Conservation (phyloP, 495 filamentous ascomycete species). For the Aspergillus baeticus region DNA sequence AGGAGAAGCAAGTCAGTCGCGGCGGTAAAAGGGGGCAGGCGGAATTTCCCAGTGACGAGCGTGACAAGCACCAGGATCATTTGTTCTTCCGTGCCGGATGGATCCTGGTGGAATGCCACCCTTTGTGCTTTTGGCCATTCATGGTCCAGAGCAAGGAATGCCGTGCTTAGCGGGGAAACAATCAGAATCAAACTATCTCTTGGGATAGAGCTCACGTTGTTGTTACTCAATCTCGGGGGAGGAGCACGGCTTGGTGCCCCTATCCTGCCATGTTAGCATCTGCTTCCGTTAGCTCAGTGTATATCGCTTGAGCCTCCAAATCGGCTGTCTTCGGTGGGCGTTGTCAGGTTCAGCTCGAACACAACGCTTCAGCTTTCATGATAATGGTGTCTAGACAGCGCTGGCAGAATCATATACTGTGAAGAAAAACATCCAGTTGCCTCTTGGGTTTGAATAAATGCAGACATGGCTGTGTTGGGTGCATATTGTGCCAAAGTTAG, state of each 20-base stretch:
- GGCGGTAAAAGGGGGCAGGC: slow-evolving; percentile 23
- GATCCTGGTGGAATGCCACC: slow-evolving; percentile 13
- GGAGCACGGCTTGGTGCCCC: not conserved
- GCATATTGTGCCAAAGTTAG: too few relatives aligned
- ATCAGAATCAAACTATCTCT: slow-evolving; percentile 7
- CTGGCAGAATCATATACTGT: too few relatives aligned
- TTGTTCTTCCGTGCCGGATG: slow-evolving; percentile 13
- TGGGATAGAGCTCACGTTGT: not conserved
- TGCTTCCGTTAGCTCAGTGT: slow-evolving; percentile 1
- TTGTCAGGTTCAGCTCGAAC: not conserved
- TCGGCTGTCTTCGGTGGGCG: not conserved
- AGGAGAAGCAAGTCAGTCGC: slow-evolving; percentile 23
- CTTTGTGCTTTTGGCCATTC: slow-evolving; percentile 15
- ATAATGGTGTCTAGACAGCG: not conserved
- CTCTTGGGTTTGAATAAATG: too few relatives aligned
- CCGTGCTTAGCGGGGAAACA: slow-evolving; percentile 16
- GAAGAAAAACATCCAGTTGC: too few relatives aligned
- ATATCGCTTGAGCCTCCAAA: not conserved
- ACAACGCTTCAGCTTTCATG: not conserved
- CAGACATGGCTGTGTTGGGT: too few relatives aligned
- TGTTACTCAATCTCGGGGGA: not conserved
- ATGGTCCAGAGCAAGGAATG: slow-evolving; percentile 5
- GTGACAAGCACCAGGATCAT: not conserved
- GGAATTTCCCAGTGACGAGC: slow-evolving; percentile 12
- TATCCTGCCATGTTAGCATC: not conserved